phyloP scores from a whole-genome alignment of 1,284 basidiomycete species.

The Vanrija sp. region DNA sequence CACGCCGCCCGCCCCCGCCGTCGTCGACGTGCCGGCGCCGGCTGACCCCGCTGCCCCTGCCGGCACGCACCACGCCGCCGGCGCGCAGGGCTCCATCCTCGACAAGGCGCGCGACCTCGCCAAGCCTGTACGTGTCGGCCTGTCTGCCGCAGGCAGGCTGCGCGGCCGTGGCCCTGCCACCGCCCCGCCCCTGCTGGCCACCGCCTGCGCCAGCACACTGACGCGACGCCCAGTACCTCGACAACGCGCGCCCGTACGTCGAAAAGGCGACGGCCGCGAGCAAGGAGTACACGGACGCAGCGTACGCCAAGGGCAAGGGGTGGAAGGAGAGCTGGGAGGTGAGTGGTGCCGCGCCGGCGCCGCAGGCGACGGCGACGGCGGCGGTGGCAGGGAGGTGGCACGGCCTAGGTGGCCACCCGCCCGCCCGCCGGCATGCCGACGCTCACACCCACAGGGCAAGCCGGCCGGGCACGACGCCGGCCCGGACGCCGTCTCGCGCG shows the following conservation, averaged over 20 bases:
- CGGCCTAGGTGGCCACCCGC: too few species aligned
- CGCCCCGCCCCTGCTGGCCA: too few species aligned
- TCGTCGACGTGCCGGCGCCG: neutral
- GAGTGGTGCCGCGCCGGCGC: conserved; percentile 1
- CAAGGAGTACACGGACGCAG: conserved; percentile 40
- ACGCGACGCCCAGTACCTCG: conserved; percentile 30
- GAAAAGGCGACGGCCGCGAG: conserved; percentile 30
- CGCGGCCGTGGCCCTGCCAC: too few species aligned
- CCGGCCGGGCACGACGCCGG: too few species aligned
- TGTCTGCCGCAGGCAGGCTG: too few species aligned
- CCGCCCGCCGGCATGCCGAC: too few species aligned
- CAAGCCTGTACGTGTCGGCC: neutral
- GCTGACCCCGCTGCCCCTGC: neutral
- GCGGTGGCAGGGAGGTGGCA: neutral
- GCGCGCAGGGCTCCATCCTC: neutral
- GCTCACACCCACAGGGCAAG: neutral
- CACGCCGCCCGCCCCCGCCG: neutral
- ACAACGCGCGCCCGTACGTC: conserved; percentile 26
- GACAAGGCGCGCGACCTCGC: neutral
- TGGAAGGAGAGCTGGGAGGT: conserved; percentile 41
- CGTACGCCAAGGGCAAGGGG: conserved; percentile 36
- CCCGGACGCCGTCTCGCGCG: too few species aligned
- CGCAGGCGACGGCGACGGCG: neutral
- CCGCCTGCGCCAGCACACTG: too few species aligned
- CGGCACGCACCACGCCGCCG: neutral